Evolutionary conservation across 1,284 basidiomycete genomes (phyloP).

Genomic region (Rhodotorula sp.): DNA sequence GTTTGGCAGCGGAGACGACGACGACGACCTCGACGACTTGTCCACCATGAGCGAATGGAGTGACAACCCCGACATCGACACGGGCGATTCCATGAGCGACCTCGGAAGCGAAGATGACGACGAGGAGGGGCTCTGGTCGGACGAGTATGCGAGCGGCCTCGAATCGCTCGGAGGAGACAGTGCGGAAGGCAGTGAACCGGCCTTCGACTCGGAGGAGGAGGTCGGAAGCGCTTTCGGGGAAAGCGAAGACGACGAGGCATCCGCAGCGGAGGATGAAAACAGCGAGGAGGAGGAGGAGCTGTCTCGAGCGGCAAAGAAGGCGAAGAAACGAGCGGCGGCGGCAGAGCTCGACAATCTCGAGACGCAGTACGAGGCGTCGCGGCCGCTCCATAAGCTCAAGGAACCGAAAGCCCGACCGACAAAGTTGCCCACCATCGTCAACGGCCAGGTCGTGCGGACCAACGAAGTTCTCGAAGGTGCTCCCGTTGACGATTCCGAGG

Average conservation of each 20-base stretch:
- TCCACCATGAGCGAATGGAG: constrained; percentile 64
- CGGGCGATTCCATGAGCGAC: constrained; percentile 51
- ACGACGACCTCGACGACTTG: constrained; percentile 44
- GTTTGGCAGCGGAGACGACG: constrained; percentile 34
- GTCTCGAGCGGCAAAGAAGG: constrained; percentile 12
- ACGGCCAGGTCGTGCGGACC: constrained; percentile 36
- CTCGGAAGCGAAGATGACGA: constrained; percentile 54
- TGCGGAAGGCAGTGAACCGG: constrained; percentile 47
- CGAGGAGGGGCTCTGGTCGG: constrained; percentile 45
- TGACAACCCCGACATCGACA: constrained; percentile 63
- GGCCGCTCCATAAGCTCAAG: constrained; percentile 24
- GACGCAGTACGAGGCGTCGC: constrained; percentile 38
- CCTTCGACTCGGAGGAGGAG: constrained; percentile 45
- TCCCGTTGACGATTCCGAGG: constrained; percentile 45
- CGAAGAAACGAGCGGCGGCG: constrained; percentile 24
- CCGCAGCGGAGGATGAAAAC: background rate
- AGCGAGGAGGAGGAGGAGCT: constrained; percentile 54
- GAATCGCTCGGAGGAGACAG: constrained; percentile 45
- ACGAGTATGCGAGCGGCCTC: constrained; percentile 51
- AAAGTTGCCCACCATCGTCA: constrained; percentile 36
- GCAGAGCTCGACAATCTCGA: constrained; percentile 40
- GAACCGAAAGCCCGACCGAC: constrained; percentile 25
- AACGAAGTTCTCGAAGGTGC: constrained; percentile 22
- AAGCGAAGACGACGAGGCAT: constrained; percentile 64
- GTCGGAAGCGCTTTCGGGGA: constrained; percentile 2